Base-by-base conservation (phyloP, 768 basidiomycete genomes). In the Tricholoma hemisulphureum region DNA sequence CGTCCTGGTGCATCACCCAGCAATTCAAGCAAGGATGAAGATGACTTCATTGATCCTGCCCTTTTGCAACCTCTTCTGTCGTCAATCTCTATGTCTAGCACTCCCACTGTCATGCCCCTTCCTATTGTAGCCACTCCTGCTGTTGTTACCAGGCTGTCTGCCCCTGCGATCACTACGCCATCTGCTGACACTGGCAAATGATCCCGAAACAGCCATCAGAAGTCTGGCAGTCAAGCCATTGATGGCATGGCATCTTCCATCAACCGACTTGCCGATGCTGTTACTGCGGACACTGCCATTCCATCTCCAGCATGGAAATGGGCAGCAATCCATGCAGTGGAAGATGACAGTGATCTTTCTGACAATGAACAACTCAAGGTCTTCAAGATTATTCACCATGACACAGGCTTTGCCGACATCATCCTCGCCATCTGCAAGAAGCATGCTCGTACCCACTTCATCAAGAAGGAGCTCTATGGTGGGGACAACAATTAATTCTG, bases 331-430 rank as follows among this genome's bases (percentile, higher is more conserved):
- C 51, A 63, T 34, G 35, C 35, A 8, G 50, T 65, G 28, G 62
- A 65, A 31, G 65, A 63, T 29, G 63, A 66, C 54, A 58, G 46
- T 32, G 61, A 66, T 10, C 63, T 65, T 23, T 63, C 63, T 10
- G 60, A 66, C 2, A 26, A 66, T 53, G 61, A 68, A 45, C 53
- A 64, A 32, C 37, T 63, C n/a, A 13, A 56, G 14, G 58, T 55
- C 2, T 57, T 62, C 58, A 59, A 58, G 43, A 49, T 68, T 23
- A 60, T 66, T 32, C 55, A 53, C 26, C 20, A 48, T 20, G 63
- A 68, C 51, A 59, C 55, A 10, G 28, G 55, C 4, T 56, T 66
- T 57, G 65, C 63, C 39, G 41, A 62, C 45, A 59, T 55, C 16
- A 20, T 62, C 34, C 45, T 62, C 32, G 52, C 62, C 9, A 68